A percentile compares a stretch with the other conserved stretches of the same genome.
These are phyloP conservation scores for Peronospora farinosa DNA, from an alignment of 352 stramenopile genomes.

Conservation along the genomic window DNA sequence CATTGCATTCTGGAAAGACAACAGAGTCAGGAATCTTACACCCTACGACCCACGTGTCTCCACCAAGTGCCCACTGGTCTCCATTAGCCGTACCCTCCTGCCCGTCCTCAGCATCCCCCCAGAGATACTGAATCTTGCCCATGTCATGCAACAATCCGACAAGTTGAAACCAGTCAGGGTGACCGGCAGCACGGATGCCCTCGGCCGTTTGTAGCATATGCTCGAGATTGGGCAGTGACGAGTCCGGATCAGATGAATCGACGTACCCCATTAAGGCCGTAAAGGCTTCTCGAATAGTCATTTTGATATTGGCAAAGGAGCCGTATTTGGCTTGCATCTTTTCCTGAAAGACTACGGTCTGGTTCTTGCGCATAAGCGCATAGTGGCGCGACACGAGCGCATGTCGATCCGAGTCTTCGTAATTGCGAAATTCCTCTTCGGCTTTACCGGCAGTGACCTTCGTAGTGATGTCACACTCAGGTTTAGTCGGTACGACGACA, in stretches of 20 bases:
- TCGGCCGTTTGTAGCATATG: conserved; percentile 93
- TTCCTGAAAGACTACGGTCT: conserved; percentile 61
- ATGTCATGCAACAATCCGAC: conserved; percentile 91
- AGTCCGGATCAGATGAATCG: conserved; percentile 91
- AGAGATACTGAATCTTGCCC: conserved; percentile 93
- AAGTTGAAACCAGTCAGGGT: conserved; percentile 91
- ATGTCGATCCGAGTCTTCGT: conserved; percentile 64
- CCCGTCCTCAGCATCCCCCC: conserved; percentile 74
- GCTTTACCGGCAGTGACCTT: conserved; percentile 46
- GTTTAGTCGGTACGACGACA: conserved; percentile 6
- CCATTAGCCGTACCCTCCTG: conserved; percentile 84
- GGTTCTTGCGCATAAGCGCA: conserved; percentile 65
- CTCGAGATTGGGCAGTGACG: conserved; percentile 84
- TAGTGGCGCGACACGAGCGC: conserved; percentile 71
- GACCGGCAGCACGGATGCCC: conserved; percentile 80
- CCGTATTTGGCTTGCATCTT: conserved; percentile 74
- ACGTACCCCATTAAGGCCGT: conserved; percentile 86
- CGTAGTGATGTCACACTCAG: conserved; percentile 30
- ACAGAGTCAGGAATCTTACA: conserved; percentile 84
- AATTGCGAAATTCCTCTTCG: conserved; percentile 73
- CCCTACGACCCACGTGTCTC: conserved; percentile 90
- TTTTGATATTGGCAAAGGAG: conserved; percentile 65
- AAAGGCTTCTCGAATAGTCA: conserved; percentile 91
- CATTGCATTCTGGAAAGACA: conserved; percentile 88
- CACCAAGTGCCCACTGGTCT: conserved; percentile 90